Evolutionary conservation across 2,329 filamentous ascomycete species (phyloP).

Genomic region (Calonectria hongkongensis): DNA sequence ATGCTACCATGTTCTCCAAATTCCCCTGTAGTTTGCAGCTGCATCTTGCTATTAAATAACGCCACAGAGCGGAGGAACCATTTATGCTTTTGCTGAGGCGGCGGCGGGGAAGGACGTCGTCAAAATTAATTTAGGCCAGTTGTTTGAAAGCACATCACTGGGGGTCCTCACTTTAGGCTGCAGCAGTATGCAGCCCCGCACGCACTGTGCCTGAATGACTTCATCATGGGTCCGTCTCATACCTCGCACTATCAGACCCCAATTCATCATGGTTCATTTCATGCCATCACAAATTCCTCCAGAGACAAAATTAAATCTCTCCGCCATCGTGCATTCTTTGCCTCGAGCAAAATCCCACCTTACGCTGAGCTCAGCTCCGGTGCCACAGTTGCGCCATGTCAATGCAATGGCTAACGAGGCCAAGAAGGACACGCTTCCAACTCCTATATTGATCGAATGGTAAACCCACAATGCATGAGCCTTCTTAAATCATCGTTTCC

Average conservation of each 20-base stretch:
- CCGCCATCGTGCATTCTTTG: background rate
- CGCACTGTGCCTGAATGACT: constrained; percentile 15
- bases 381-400: background rate
- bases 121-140: background rate
- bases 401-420: background rate
- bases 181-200: background rate
- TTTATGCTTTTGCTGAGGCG: background rate
- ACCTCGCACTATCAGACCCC: background rate
- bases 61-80: too few species aligned
- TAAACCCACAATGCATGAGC: background rate
- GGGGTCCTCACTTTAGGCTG: background rate
- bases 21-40: too few species aligned
- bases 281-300: background rate
- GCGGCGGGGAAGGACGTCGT: background rate
- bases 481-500: background rate
- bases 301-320: background rate
- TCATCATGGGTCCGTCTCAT: background rate
- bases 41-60: too few species aligned
- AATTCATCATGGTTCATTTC: background rate
- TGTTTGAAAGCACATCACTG: background rate
- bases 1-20: too few species aligned
- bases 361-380: constrained; percentile 9
- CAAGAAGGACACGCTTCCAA: background rate
- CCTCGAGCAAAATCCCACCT: background rate
- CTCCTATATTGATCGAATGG: background rate